Conservation (phyloP, 345 rosid species). For the Moricandia arvensis region DNA sequence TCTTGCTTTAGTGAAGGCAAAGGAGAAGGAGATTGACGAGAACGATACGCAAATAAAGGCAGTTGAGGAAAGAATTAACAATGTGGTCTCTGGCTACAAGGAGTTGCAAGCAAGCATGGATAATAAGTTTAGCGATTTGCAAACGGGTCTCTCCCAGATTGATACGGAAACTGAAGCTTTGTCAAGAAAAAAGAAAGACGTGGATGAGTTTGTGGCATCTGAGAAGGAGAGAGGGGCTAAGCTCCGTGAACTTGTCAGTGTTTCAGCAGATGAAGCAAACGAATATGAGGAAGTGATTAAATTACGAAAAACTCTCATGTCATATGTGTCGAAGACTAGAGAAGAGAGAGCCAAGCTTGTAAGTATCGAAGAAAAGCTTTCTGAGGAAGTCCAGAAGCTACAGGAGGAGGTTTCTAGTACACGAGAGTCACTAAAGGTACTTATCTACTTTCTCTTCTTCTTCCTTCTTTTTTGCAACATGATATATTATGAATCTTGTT, state of each 20-base stretch:
- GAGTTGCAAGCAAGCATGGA: conserved; percentile 55
- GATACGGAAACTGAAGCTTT: conserved; percentile 51
- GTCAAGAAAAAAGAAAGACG: conserved; percentile 52
- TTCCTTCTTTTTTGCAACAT: neutral
- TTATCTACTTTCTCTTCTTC: conserved; percentile 3
- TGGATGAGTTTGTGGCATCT: conserved; percentile 44
- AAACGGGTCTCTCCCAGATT: conserved; percentile 46
- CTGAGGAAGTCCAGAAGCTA: conserved; percentile 66
- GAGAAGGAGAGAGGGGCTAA: conserved; percentile 59
- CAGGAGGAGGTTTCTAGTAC: conserved; percentile 64
- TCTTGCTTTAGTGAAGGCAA: conserved; percentile 65
- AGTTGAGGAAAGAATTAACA: conserved; percentile 56
- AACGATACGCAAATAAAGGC: conserved; percentile 54
- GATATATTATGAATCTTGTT: neutral
- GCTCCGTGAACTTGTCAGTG: conserved; percentile 62
- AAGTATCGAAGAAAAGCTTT: conserved; percentile 67
- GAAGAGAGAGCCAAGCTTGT: conserved; percentile 64
- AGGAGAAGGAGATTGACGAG: conserved; percentile 65
- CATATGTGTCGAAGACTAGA: conserved; percentile 55
- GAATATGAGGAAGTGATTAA: conserved; percentile 50
- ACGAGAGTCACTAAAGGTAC: conserved; percentile 68
- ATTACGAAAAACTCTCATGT: conserved; percentile 56
- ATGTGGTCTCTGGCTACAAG: conserved; percentile 55
- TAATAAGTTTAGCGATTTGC: conserved; percentile 47
- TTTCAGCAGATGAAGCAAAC: conserved; percentile 65